Conservation (phyloP, 2,329 filamentous ascomycete genomes). For the Bertia moriformis region DNA sequence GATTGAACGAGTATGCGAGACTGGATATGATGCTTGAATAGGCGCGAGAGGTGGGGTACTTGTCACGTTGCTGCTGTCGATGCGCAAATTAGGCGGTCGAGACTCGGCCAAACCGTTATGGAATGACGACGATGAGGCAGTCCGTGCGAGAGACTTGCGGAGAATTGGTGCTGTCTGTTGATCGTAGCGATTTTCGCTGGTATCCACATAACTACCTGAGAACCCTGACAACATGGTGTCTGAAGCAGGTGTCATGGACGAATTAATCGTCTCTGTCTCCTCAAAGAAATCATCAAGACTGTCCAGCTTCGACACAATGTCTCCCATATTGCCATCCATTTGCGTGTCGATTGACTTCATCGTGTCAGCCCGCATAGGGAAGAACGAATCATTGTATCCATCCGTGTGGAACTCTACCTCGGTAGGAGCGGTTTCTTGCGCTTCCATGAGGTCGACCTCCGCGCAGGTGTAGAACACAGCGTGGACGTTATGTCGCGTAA, state of each 20-base stretch:
- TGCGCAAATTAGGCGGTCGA: slow-evolving; percentile 36
- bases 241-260: slow-evolving; percentile 43
- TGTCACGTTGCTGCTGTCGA: slow-evolving; percentile 25
- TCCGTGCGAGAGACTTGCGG: slow-evolving; percentile 60
- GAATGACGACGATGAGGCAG: slow-evolving; percentile 39
- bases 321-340: slow-evolving; percentile 61
- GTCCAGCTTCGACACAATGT: slow-evolving; percentile 68
- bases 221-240: slow-evolving; percentile 52
- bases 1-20: neutral
- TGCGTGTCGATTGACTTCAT: slow-evolving; percentile 80
- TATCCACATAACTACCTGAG: slow-evolving; percentile 51
- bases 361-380: slow-evolving; percentile 65
- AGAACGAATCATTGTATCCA: slow-evolving; percentile 72
- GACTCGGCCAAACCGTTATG: slow-evolving; percentile 79
- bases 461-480: slow-evolving; percentile 85
- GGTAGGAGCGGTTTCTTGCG: slow-evolving; percentile 55
- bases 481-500: slow-evolving; percentile 82
- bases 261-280: slow-evolving; percentile 44
- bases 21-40: neutral
- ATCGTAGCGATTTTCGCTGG: slow-evolving; percentile 73
- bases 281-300: slow-evolving; percentile 75
- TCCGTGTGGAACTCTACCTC: slow-evolving; percentile 89
- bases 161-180: slow-evolving; percentile 84
- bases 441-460: slow-evolving; percentile 28
- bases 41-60: neutral